Base-by-base conservation (phyloP, 768 basidiomycete species). In the Hygrophoropsis aurantiaca region DNA sequence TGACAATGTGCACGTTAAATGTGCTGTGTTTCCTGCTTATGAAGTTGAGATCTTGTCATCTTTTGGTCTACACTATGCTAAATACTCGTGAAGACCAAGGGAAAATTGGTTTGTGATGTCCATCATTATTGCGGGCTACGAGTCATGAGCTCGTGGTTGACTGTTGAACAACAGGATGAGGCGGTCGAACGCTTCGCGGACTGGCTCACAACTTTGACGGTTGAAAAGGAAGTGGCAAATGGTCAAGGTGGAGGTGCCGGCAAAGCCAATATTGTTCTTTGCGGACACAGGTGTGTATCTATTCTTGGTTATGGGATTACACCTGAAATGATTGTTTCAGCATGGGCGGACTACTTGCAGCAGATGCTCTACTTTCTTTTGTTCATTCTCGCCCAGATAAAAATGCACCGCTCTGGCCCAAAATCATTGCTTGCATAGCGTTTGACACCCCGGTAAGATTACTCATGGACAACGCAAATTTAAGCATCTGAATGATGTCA, bases 311-410 rank as follows among this genome's bases (percentile, higher is more conserved):
- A 25, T 25, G 16, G n/a, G n/a, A n/a, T n/a, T n/a, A n/a, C n/a
- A n/a, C n/a, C n/a, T n/a, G n/a, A n/a, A n/a, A n/a, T n/a, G n/a
- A n/a, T n/a, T n/a, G n/a, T 35, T 36, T 13, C 56, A 94, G 94
- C 60, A 97, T 97, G 94, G 94, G 94, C 18, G 94, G 94, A 2
- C 69, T 97, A 18, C 75, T 97, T 2, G 86, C 86, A 21, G 90
- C 94, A 2, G 94, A 97, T 57, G 80, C 88, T 4, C 67, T 93
- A 24, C 65, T 85, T 21, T 87, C 84, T 58, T 87, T 97, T 48
- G 69, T 80, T 27, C 74, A 78, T 13, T 74, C 84, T 24, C 75
- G 87, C 18, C 82, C 87, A 5, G 84, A 90, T 53, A 69, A 69
- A 41, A 60, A 66, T 10, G 81, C 82, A 3, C 83, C 87, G 0